Evolutionary conservation across 2,329 filamentous ascomycete species (phyloP), one percentile per base, ranked within the genome.

Genomic region (Coniochaeta sp.): DNA sequence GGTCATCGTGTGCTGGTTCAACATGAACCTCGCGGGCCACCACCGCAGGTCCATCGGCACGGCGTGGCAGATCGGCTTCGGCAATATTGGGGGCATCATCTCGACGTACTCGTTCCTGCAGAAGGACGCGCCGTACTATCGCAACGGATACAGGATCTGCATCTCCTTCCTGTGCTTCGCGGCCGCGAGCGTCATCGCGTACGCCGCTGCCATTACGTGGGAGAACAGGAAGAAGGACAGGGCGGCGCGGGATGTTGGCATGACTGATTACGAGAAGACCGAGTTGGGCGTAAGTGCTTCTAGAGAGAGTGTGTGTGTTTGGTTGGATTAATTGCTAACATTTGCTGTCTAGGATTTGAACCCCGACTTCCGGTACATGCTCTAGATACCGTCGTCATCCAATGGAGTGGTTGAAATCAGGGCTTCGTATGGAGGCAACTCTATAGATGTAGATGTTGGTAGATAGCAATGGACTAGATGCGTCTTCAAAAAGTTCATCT

Each of bases 1-100:
- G 0, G 84, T 96, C 27, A 82, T 91, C 42, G 80, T 91, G 7
- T 91, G 86, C 65, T 91, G 87, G 87, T 91, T 86, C 67, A 86
- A 85, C 59, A 89, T 90, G 81, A 91, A 91, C 60, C 71, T 90
- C 1, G 82, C 82, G 2, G 87, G 86, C 0, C 87, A 91, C 63
- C 84, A 84, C 52, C 78, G 86, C 3, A 76, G 87, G 40, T 77
- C 83, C 8, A 79, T 91, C 14, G 87, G 87, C 12, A 81, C 81
- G 8, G 87, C 85, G 1, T 91, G 85, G 85, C 87, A 91, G 65
- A 75, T 91, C 40, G 85, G 85, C 1, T 89, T 91, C 58, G 87
- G 87, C 10, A 91, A 91, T 60, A 82, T 90, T 32, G 87, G 87
- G 38, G 88, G 87, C 24, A 90, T 91, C 61, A 85, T 91, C 55